Percentiles rank a stretch among this genome's conserved stretches.
phyloP scores from a whole-genome alignment of 192 early-diverging fungal genomes.

The Kappamyces sp. region DNA sequence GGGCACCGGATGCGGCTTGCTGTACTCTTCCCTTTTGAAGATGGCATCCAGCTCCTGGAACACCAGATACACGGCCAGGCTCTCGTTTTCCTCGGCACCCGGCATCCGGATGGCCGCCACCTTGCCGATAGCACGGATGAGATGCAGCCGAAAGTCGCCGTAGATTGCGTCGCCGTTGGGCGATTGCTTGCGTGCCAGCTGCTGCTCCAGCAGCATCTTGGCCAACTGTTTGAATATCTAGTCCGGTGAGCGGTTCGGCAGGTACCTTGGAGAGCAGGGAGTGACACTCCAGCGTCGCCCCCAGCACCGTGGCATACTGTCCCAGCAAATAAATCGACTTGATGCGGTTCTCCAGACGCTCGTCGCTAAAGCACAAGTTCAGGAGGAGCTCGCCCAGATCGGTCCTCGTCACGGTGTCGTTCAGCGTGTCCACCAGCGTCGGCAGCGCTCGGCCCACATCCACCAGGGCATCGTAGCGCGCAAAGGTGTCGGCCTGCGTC shows the following conservation, averaged over 20 bases:
- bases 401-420: slow-evolving; percentile 41
- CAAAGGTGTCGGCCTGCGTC: slow-evolving; percentile 43
- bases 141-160: slow-evolving; percentile 37
- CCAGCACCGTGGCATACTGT: slow-evolving; percentile 37
- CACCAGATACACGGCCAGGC: slow-evolving; percentile 39
- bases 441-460: slow-evolving; percentile 40
- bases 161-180: slow-evolving; percentile 8
- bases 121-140: slow-evolving; percentile 48
- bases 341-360: slow-evolving; percentile 42
- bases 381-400: slow-evolving; percentile 35
- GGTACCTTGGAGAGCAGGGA: slow-evolving; percentile 31
- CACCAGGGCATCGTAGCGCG: slow-evolving; percentile 47
- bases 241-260: not conserved
- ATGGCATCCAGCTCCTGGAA: slow-evolving; percentile 36
- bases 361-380: slow-evolving; percentile 45
- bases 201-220: slow-evolving; percentile 39
- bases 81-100: slow-evolving; percentile 36
- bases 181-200: slow-evolving; percentile 33
- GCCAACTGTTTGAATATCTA: slow-evolving; percentile 43
- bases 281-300: slow-evolving; percentile 40
- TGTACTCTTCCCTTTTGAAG: slow-evolving; percentile 1
- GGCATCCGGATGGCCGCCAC: slow-evolving; percentile 31
- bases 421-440: slow-evolving; percentile 43
- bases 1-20: not conserved
- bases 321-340: slow-evolving; percentile 49